These are phyloP conservation scores for Protea cynaroides DNA, from an alignment of 164 flowering plant species.

Conservation along the genomic window DNA sequence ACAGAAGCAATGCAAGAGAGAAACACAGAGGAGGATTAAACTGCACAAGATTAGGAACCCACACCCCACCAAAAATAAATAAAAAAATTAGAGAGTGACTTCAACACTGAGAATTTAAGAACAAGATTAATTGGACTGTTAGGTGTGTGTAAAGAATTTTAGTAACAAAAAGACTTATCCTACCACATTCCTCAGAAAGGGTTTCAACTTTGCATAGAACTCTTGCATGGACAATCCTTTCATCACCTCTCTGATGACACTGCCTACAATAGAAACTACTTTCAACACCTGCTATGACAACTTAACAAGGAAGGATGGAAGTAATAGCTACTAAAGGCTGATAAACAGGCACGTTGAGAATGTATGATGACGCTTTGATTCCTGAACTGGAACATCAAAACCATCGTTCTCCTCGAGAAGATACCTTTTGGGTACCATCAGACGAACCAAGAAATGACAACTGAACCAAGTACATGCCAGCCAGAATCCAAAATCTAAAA, in stretches of 20 bases:
- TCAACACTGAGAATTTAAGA: too few relatives aligned
- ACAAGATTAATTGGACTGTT: too few relatives aligned
- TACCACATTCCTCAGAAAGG: constrained; percentile 42
- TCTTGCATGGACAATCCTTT: constrained; percentile 20
- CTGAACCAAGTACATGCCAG: background rate
- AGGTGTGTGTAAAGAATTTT: too few relatives aligned
- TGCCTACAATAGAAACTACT: constrained; percentile 15
- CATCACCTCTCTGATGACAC: constrained; percentile 22
- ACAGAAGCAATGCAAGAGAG: too few relatives aligned
- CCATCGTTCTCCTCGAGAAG: constrained; percentile 16
- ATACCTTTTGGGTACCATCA: constrained; percentile 32
- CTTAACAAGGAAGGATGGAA: background rate
- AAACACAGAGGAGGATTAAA: too few relatives aligned
- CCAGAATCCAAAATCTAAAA: background rate
- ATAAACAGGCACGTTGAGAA: constrained; percentile 8
- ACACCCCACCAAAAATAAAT: too few relatives aligned
- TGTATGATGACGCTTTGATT: constrained; percentile 19
- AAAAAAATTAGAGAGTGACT: too few relatives aligned
- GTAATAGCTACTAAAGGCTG: background rate
- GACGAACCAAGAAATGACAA: background rate
- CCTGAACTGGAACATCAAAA: constrained; percentile 11
- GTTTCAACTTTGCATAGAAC: constrained; percentile 25
- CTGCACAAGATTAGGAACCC: too few relatives aligned
- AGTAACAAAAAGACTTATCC: background rate
- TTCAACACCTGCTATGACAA: background rate